These are phyloP conservation scores for Diaporthe sp. DNA, from an alignment of 2,329 filamentous ascomycete genomes.

Conservation along the genomic window DNA sequence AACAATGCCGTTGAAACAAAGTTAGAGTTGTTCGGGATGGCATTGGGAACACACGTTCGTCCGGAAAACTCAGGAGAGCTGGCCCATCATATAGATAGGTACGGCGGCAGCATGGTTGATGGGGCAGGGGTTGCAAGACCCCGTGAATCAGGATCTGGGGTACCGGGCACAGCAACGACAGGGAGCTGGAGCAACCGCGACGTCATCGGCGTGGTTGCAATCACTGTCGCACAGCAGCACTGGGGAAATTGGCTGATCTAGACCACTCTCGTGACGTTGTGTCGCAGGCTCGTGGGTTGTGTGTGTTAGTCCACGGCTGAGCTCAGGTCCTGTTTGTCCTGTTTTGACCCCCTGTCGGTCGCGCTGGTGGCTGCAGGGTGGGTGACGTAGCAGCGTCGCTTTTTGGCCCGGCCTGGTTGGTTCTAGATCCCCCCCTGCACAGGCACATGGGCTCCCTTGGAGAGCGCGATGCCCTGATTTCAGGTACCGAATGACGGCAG, in stretches of 20 bases:
- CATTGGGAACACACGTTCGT: constrained; percentile 28
- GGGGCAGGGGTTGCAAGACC: neutral
- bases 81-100: constrained; percentile 34
- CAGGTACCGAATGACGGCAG: constrained; percentile 35
- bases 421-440: constrained; percentile 8
- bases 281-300: constrained; percentile 3
- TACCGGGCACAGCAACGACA: constrained; percentile 3
- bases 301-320: constrained; percentile 17
- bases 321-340: constrained; percentile 34
- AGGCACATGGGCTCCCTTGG: neutral
- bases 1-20: neutral
- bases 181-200: constrained; percentile 3
- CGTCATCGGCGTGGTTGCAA: constrained; percentile 3
- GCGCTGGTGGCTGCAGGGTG: neutral
- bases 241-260: constrained; percentile 22
- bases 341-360: constrained; percentile 34
- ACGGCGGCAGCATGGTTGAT: constrained; percentile 11
- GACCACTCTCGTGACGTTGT: constrained; percentile 35
- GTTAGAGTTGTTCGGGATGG: neutral
- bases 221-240: constrained; percentile 12
- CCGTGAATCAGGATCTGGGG: constrained; percentile 26
- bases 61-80: constrained; percentile 9
- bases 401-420: constrained; percentile 22
- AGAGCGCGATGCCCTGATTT: constrained; percentile 29
- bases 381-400: constrained; percentile 37